Conservation (phyloP, 2,329 filamentous ascomycete species). For the Coniochaeta sp. region DNA sequence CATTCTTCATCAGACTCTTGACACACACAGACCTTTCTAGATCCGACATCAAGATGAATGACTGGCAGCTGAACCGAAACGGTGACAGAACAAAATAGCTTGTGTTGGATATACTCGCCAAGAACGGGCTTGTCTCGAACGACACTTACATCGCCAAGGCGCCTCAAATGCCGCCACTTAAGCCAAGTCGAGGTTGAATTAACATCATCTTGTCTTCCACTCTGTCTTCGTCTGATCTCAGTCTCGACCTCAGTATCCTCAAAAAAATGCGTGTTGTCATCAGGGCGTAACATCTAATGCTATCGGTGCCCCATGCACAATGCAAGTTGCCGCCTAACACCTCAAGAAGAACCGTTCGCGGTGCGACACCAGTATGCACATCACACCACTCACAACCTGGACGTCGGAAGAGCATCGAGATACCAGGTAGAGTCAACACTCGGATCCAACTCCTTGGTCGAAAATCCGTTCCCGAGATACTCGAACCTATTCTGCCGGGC, state of each 20-base stretch:
- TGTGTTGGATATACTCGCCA: no score
- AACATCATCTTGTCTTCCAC: neutral
- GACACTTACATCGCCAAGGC: neutral
- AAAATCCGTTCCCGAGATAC: conserved; percentile 48
- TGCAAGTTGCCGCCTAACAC: neutral
- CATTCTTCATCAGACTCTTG: no score
- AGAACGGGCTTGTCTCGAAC: neutral
- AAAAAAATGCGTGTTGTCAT: neutral
- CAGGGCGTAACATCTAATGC: neutral
- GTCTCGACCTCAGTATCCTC: neutral
- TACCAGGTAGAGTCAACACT: conserved; percentile 34
- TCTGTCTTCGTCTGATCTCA: neutral
- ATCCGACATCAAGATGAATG: no score
- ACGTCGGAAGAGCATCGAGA: conserved; percentile 17
- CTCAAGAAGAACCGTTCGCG: neutral
- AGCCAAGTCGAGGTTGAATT: neutral
- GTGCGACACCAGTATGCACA: neutral
- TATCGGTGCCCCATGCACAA: neutral
- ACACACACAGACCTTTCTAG: no score
- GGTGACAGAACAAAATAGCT: no score
- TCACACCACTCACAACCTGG: conserved; percentile 3
- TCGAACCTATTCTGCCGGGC: conserved; percentile 34
- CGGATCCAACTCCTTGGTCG: conserved; percentile 33
- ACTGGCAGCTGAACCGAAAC: no score
- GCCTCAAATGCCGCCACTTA: neutral